These are phyloP conservation scores for Eucalyptus victrix DNA, from an alignment of 345 rosid genomes.

Conservation along the genomic window DNA sequence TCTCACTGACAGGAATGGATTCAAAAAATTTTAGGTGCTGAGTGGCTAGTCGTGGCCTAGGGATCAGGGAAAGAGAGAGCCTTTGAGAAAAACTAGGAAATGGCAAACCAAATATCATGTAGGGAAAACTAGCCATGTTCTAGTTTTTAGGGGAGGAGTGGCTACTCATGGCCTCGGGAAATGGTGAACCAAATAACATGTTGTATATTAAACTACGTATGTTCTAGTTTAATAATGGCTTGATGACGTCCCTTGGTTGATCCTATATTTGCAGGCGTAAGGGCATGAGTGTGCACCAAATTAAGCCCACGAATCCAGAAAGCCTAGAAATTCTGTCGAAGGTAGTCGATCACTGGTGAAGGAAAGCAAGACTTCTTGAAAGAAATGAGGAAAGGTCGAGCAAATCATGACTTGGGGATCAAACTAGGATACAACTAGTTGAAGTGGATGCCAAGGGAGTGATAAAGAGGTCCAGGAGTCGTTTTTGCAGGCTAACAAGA, in stretches of 20 bases:
- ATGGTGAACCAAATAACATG: neutral
- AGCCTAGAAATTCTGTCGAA: neutral
- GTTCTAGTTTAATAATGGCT: neutral
- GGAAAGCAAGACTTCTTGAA: neutral
- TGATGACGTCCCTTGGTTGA: neutral
- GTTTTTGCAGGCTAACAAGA: neutral
- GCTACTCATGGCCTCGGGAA: neutral
- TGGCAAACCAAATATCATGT: neutral
- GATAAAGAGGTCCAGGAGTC: neutral
- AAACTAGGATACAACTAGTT: neutral
- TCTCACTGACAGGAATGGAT: neutral
- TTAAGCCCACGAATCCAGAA: neutral
- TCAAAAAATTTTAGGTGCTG: neutral
- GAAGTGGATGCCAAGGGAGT: neutral
- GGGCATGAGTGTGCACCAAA: neutral
- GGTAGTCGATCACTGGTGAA: neutral
- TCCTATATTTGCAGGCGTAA: neutral
- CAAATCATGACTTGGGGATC: neutral
- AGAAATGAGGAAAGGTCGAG: neutral
- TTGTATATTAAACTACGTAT: neutral
- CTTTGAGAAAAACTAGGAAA: neutral
- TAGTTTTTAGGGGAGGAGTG: neutral
- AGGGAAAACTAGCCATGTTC: neutral
- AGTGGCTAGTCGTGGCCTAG: neutral
- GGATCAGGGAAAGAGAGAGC: neutral